Evolutionary conservation across 2,329 filamentous ascomycete genomes (phyloP), one percentile per base, ranked within the genome.

Genomic region (Hymenoscyphus fructigenus): DNA sequence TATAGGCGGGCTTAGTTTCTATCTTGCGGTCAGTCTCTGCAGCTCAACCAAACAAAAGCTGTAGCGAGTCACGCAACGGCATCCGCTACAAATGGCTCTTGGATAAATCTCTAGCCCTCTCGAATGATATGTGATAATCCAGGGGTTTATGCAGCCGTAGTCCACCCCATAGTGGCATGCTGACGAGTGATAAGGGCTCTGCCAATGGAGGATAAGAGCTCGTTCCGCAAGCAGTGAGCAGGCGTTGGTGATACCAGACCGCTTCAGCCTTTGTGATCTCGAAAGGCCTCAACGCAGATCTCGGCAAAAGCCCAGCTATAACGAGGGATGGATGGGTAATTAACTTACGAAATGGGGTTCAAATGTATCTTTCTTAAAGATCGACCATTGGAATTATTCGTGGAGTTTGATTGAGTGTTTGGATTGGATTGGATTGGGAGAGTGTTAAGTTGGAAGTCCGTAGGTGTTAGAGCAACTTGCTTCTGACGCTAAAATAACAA

Each of bases 371-470:
- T 57, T 61, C 41, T 62, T 71, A 70, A 62, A 70, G 67, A 23
- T 70, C 67, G 66, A 70, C 63, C 71, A 73, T 73, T 61, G 68
- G 68, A 69, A 68, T 61, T 62, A 10, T 53, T 57, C 67, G 68
- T 67, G 68, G 63, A 61, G 26, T 57, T 20, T 60, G 23, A 41
- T 28, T 47, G 55, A 58, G 59, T 50, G 23, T 36, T 47, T 5
- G 41, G 17, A 47, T 47, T 6, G 17, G 17, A n/a, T n/a, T n/a
- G n/a, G n/a, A 32, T 32, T 50, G 3, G 6, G 44, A 23, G 57
- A 41, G 38, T 38, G 34, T 36, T 36, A 36, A 55, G 38, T n/a
- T 62, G 58, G 55, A 50, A 47, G 47, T 53, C 9, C 14, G 7
- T 50, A 20, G 28, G 17, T 57, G 20, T 57, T 29, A 14, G 20